Base-by-base conservation (phyloP, 75 land plant genomes). In the Cunninghamia lanceolata region DNA sequence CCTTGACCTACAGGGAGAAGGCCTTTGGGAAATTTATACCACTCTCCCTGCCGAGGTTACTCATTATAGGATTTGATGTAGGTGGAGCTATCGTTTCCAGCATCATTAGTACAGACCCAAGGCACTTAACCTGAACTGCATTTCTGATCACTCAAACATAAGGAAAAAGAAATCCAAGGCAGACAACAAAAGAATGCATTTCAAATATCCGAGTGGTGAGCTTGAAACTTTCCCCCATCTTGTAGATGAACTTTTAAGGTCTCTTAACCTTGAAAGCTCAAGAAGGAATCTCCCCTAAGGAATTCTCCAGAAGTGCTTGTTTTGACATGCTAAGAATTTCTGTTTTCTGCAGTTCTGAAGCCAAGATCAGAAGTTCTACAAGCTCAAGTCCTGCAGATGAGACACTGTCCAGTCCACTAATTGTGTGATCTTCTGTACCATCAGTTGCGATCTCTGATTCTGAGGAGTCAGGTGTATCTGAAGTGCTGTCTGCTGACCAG, bases 321-420 rank as follows among this genome's bases (percentile, higher is more conserved):
- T 43, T 43, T 3, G 84, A 54, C 40, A 53, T 53, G 7, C 30
- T 32, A 40, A 83, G 0, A 30, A 83, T 35, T 52, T 83, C 84
- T 54, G 32, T 88, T 53, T 92, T 93, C 85, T 89, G 84, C 25
- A 90, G 77, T 83, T 91, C 86, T 84, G 95, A 90, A 68, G 95
- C 95, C 85, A 94, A 45, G 38, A 94, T 82, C 56, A 95, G 79
- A 43, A 95, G 94, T 75, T 94, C 93, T 59, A 93, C 93, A 94
- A 95, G 93, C 84, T 95, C 97, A 84, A 91, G 84, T 36, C 97
- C 95, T 10, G 94, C 94, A 86, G 94, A 91, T 84, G 92, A 89
- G 82, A 94, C 91, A 56, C 88, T 42, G 38, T 94, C 94, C 5
- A 89, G 68, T 70, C 89, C 90, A 81, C 88, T 88, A 42, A 9